Percentiles rank a stretch among this genome's conserved stretches.
Conservation (phyloP, 108 stramenopile genomes). For the Cyclotella kingstonii region DNA sequence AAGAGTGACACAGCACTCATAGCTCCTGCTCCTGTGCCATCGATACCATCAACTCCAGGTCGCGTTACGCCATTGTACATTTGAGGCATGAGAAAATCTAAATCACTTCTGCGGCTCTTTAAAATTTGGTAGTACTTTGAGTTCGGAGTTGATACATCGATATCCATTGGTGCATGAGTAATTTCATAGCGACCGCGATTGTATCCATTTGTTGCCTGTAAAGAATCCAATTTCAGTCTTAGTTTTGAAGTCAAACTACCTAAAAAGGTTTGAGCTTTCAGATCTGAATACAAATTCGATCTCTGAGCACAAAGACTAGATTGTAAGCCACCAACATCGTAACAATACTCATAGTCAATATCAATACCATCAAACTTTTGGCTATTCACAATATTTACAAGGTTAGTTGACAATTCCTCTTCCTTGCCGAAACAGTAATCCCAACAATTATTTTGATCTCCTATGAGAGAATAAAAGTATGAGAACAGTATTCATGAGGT, state of each 20-base stretch:
- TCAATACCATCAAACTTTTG: slow-evolving; percentile 42
- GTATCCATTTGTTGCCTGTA: slow-evolving; percentile 1
- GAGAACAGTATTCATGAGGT: background rate
- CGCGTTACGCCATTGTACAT: slow-evolving; percentile 58
- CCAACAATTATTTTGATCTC: slow-evolving; percentile 49
- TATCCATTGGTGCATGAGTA: slow-evolving; percentile 55
- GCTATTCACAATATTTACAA: slow-evolving; percentile 38
- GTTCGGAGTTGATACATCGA: slow-evolving; percentile 28
- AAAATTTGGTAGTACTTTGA: slow-evolving; percentile 34
- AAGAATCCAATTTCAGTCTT: slow-evolving; percentile 20
- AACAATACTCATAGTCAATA: slow-evolving; percentile 62
- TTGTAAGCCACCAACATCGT: slow-evolving; percentile 26
- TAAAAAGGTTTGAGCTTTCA: slow-evolving; percentile 42
- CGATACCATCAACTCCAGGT: slow-evolving; percentile 46
- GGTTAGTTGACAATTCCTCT: slow-evolving; percentile 29
- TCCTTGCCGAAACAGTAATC: slow-evolving; percentile 59
- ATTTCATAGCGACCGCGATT: slow-evolving; percentile 12
- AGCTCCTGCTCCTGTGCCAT: slow-evolving; percentile 10
- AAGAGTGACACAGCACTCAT: slow-evolving; percentile 28
- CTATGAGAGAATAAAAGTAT: background rate
- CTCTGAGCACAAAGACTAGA: slow-evolving; percentile 2
- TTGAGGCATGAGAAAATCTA: slow-evolving; percentile 62
- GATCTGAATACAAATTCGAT: background rate
- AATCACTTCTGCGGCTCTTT: slow-evolving; percentile 11
- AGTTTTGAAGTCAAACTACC: slow-evolving; percentile 38